A percentile compares a stretch with the other conserved stretches of the same genome.
These are phyloP conservation scores for Sclerotinia nivalis DNA, from an alignment of 2,329 filamentous ascomycete species.

Conservation along the genomic window DNA sequence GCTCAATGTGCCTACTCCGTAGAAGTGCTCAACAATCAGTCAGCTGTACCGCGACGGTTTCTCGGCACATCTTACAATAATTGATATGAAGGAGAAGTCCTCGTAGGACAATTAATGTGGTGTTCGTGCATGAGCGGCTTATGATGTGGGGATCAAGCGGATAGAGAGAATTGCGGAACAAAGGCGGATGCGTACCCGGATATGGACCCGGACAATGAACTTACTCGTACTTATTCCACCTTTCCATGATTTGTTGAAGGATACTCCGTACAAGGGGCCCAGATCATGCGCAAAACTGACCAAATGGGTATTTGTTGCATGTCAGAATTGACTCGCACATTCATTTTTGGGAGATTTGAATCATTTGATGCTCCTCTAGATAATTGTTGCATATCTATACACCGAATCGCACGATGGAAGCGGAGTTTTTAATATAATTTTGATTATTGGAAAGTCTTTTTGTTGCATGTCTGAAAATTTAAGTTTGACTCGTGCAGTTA, in stretches of 20 bases:
- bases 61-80: not conserved
- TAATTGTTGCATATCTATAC: not conserved
- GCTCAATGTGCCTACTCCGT: not conserved
- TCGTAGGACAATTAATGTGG: not conserved
- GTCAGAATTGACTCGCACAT: conserved; percentile 1
- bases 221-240: not conserved
- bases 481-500: not conserved
- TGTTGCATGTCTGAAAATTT: conserved; percentile 5
- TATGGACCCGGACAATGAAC: not conserved
- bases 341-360: not conserved
- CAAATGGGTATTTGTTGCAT: not conserved
- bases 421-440: conserved; percentile 8
- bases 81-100: not conserved
- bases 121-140: not conserved
- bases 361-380: too few species aligned
- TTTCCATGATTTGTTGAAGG: not conserved
- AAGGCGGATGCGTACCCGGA: conserved; percentile 1
- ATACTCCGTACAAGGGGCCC: not conserved
- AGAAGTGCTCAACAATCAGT: not conserved
- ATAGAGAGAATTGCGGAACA: not conserved
- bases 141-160: not conserved
- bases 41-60: not conserved
- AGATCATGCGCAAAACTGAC: not conserved
- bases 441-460: not conserved
- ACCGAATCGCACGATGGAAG: not conserved